Evolutionary conservation across 805 yeast species (phyloP).

Genomic region (Saturnispora besseyi): DNA sequence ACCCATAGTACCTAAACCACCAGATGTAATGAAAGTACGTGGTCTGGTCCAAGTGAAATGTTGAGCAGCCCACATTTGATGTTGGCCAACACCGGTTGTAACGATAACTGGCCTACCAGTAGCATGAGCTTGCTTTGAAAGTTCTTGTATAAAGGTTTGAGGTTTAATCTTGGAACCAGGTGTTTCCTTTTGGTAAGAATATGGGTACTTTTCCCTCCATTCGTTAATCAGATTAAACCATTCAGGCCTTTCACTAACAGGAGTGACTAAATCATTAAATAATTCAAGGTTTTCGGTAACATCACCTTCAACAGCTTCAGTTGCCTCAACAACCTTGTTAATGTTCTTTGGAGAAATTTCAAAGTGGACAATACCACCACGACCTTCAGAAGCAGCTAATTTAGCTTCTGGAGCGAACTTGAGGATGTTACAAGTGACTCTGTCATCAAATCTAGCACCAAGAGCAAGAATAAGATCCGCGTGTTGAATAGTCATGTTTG

Average conservation of each 20-base stretch:
- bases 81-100: conserved; percentile 99
- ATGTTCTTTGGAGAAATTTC: conserved; percentile 96
- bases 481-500: conserved; percentile 86
- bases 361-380: conserved; percentile 96
- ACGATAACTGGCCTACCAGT: conserved; percentile 70
- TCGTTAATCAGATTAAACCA: conserved; percentile 70
- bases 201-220: conserved; percentile 87
- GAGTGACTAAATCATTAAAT: conserved; percentile 61
- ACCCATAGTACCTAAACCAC: conserved; percentile 99
- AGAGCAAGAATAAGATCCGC: conserved; percentile 91
- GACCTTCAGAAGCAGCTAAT: conserved; percentile 74
- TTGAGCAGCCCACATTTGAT: conserved; percentile 99
- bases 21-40: conserved; percentile 92
- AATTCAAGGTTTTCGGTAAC: conserved; percentile 67
- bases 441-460: conserved; percentile 97
- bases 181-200: conserved; percentile 70
- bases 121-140: conserved; percentile 59
- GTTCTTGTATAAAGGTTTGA: conserved; percentile 77
- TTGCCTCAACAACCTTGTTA: conserved; percentile 93
- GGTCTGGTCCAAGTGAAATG: conserved; percentile 92
- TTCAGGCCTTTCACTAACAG: conserved; percentile 58
- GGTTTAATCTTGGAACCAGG: conserved; percentile 81
- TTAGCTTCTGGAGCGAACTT: conserved; percentile 93
- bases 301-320: conserved; percentile 96
- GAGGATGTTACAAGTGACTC: conserved; percentile 82